Base-by-base conservation (phyloP, 805 yeast species). In the Saturnispora quitensis region DNA sequence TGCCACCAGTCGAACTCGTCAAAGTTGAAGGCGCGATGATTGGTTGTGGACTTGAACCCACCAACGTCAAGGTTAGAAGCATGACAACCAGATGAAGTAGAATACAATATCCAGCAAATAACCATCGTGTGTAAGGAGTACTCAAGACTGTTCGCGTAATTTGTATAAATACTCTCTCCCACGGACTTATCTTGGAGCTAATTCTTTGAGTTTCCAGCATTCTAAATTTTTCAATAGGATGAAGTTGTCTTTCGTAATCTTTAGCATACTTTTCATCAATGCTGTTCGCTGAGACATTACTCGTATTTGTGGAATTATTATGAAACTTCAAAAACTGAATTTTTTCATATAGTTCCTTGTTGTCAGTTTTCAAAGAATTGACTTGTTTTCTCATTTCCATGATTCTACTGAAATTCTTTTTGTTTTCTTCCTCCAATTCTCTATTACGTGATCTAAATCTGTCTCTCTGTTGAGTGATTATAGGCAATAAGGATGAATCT, bases 401-500 rank as follows among this genome's bases (percentile, higher is more conserved):
- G 27, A 84, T 73, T 40, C 74, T 72, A 20, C 69, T 64, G 48
- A 73, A 73, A 55, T 77, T 80, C 57, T 77, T 78, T 64, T 86
- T 81, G 38, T 83, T 61, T 60, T 89, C 95, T 51, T 85, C 85
- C 65, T 91, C 98, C 50, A 93, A 74, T 63, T 88, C 96, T 52
- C 77, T 78, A 61, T 85, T 88, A 50, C 89, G 76, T n/a, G 79
- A 76, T 60, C 95, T 81, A 73, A 90, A 89, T 56, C 99, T 73
- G 66, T 91, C 99, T 65, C 99, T 81, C 70, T 91, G 99, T 62
- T 91, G 90, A 13, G 97, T 89, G 28, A 93, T 80, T 50, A 91
- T 89, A 1, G 95, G 95, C 48, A 91, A 67, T 28, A 90, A 79
- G 4, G 81, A 76, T 12, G 73, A 62, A 49, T 77, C 79, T 54